phyloP scores from a whole-genome alignment of 768 basidiomycete genomes.

The Plicaturopsis crispa region DNA sequence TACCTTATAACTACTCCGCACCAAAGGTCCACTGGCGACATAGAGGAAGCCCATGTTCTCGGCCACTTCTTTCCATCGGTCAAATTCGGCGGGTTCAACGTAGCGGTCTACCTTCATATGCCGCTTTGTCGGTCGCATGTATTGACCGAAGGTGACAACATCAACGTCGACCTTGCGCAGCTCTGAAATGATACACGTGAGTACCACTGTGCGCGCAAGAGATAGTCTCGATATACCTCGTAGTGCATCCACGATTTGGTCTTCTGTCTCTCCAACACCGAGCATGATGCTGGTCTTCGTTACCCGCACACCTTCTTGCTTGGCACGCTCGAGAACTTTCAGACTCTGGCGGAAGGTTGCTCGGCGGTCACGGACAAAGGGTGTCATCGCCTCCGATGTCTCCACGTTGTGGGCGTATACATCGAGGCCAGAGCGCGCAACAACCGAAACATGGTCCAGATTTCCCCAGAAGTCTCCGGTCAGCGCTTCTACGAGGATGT shows the following conservation, averaged over 20 bases:
- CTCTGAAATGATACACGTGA: constrained; percentile 47
- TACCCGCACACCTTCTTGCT: constrained; percentile 74
- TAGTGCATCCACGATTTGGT: constrained; percentile 77
- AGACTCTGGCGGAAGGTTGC: constrained; percentile 87
- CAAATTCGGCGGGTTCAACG: constrained; percentile 90
- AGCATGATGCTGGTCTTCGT: constrained; percentile 99
- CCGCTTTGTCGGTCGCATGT: constrained; percentile 97
- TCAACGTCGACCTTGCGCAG: constrained; percentile 85
- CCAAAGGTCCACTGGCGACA: constrained; percentile 93
- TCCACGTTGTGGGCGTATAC: constrained; percentile 99
- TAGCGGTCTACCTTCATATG: constrained; percentile 99
- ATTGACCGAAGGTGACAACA: constrained; percentile 98
- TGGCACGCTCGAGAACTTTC: constrained; percentile 74
- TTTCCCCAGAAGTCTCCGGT: constrained; percentile 91
- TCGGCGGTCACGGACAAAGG: constrained; percentile 90
- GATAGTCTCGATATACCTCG: constrained; percentile 47
- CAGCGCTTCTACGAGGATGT: constrained; percentile 93
- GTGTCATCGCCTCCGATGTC: constrained; percentile 90
- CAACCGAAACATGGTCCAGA: constrained; percentile 63
- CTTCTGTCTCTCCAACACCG: constrained; percentile 85
- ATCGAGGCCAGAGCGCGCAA: constrained; percentile 91
- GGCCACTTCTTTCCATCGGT: constrained; percentile 82
- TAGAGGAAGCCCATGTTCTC: constrained; percentile 95
- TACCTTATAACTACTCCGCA: constrained; percentile 96
- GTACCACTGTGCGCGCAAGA: constrained; percentile 2